Evolutionary conservation across 805 yeast genomes (phyloP).

Genomic region (Candida mattraensis): DNA sequence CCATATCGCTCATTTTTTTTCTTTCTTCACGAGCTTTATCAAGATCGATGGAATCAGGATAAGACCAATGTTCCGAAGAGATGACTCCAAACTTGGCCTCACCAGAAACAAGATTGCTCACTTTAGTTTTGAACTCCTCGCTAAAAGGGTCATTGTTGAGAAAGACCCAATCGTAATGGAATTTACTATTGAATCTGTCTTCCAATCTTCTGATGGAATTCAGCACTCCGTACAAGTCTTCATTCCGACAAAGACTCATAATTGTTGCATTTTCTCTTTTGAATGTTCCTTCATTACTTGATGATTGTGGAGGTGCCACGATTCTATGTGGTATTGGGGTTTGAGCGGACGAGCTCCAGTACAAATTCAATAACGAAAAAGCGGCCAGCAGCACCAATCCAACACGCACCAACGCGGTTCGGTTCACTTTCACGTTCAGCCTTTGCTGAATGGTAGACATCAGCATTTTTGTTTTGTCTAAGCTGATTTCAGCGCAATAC

Average conservation of each 20-base stretch:
- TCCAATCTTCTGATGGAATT: slow-evolving; percentile 69
- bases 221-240: slow-evolving; percentile 57
- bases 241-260: slow-evolving; percentile 68
- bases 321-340: too few relatives aligned
- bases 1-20: slow-evolving; percentile 47
- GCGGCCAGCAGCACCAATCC: not conserved
- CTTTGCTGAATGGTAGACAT: slow-evolving; percentile 5
- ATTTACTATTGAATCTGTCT: slow-evolving; percentile 75
- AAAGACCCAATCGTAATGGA: slow-evolving; percentile 89
- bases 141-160: slow-evolving; percentile 77
- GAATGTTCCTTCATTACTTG: too few relatives aligned
- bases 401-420: not conserved
- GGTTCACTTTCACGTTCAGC: slow-evolving; percentile 1
- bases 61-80: slow-evolving; percentile 82
- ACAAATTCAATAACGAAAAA: slow-evolving; percentile 1
- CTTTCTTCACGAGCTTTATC: slow-evolving; percentile 66
- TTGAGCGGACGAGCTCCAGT: not conserved
- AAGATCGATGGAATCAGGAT: slow-evolving; percentile 77
- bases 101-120: slow-evolving; percentile 61
- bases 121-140: slow-evolving; percentile 62
- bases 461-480: slow-evolving; percentile 1
- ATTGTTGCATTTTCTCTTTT: slow-evolving; percentile 48
- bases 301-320: too few relatives aligned
- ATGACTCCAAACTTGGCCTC: slow-evolving; percentile 68
- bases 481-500: not conserved